A percentile compares a stretch with the other conserved stretches of the same genome.
Evolutionary conservation across 805 yeast genomes (phyloP).

Genomic region (Candida corydali): DNA sequence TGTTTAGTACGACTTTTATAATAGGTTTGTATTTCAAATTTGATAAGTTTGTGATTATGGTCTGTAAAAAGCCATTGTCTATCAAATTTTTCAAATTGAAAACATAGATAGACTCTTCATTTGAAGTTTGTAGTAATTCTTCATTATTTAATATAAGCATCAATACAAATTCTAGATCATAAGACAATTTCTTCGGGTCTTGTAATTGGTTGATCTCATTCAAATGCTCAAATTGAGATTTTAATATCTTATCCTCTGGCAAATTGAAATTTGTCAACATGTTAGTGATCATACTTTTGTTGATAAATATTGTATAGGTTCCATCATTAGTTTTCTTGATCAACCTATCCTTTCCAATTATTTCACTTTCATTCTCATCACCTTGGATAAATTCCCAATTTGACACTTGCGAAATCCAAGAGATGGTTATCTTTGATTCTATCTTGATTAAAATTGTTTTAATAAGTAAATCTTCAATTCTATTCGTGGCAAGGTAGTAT

Average conservation of each 20-base stretch:
- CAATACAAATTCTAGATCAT: slow-evolving; percentile 72
- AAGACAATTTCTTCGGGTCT: slow-evolving; percentile 26
- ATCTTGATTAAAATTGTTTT: slow-evolving; percentile 51
- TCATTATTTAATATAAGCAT: slow-evolving; percentile 59
- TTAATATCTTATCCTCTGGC: background rate
- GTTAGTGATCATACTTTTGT: slow-evolving; percentile 46
- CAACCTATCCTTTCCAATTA: slow-evolving; percentile 43
- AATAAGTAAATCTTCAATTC: slow-evolving; percentile 59
- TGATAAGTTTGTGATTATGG: slow-evolving; percentile 45
- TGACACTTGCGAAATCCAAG: slow-evolving; percentile 64
- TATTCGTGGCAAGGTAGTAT: slow-evolving; percentile 54
- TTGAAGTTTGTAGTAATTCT: slow-evolving; percentile 46
- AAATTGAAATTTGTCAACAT: slow-evolving; percentile 28
- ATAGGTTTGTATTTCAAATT: slow-evolving; percentile 29
- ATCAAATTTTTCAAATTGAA: slow-evolving; percentile 55
- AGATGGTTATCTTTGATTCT: slow-evolving; percentile 48
- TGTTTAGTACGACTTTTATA: slow-evolving; percentile 40
- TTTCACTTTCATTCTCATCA: slow-evolving; percentile 33
- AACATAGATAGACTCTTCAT: slow-evolving; percentile 15
- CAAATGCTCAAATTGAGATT: slow-evolving; percentile 17
- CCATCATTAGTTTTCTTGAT: slow-evolving; percentile 41
- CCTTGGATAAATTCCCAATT: slow-evolving; percentile 62
- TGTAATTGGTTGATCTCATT: slow-evolving; percentile 16
- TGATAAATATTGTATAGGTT: slow-evolving; percentile 48
- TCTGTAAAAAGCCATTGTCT: slow-evolving; percentile 53